phyloP scores from a whole-genome alignment of 805 yeast genomes.

The Pichia gijzeniarum region DNA sequence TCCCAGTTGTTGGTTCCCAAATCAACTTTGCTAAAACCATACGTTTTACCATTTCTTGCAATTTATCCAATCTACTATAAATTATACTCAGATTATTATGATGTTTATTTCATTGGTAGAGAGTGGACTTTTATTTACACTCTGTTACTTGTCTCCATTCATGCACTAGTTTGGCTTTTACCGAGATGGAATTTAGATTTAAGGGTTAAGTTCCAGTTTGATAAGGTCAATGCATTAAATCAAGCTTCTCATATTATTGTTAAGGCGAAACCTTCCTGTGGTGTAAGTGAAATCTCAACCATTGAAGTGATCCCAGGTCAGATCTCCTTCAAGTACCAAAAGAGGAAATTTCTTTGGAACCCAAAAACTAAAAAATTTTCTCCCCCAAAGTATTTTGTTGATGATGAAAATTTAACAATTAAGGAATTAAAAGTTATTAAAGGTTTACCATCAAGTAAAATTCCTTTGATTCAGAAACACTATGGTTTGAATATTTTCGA shows the following conservation, averaged over 20 bases:
- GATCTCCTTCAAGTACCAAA: conserved; percentile 76
- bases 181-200: conserved; percentile 90
- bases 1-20: conserved; percentile 74
- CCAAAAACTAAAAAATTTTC: conserved; percentile 47
- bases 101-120: conserved; percentile 72
- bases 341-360: conserved; percentile 79
- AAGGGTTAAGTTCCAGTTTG: conserved; percentile 63
- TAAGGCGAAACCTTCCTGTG: conserved; percentile 78
- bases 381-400: conserved; percentile 78
- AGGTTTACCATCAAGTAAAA: conserved; percentile 28
- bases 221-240: conserved; percentile 40
- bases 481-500: conserved; percentile 88
- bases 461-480: conserved; percentile 40
- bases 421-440: conserved; percentile 44
- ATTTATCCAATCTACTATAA: conserved; percentile 70
- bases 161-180: conserved; percentile 72
- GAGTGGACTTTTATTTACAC: conserved; percentile 95
- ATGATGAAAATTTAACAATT: conserved; percentile 55
- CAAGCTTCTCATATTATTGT: conserved; percentile 71
- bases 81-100: conserved; percentile 64
- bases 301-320: conserved; percentile 52
- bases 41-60: conserved; percentile 74
- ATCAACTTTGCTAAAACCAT: conserved; percentile 56
- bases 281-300: conserved; percentile 71
- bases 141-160: conserved; percentile 65